Evolutionary conservation across 2,329 filamentous ascomycete species (phyloP).

Genomic region (Penicillium decumbens): DNA sequence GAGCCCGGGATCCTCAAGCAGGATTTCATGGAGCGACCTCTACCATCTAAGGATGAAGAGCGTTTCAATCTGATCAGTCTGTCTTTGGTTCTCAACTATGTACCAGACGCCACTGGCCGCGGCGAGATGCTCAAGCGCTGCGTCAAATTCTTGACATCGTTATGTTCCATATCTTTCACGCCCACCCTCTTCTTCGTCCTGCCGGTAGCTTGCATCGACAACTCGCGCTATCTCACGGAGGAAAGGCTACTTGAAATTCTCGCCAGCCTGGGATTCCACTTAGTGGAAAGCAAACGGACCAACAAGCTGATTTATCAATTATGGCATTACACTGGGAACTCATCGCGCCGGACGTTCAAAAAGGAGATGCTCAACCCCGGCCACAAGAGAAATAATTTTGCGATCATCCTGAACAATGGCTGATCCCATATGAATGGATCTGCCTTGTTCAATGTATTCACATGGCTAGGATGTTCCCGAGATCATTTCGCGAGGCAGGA

Average conservation of each 20-base stretch:
- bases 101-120: conserved; percentile 67
- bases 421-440: conserved; percentile 1
- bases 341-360: conserved; percentile 46
- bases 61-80: conserved; percentile 86
- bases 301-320: conserved; percentile 84
- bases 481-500: conserved; percentile 72
- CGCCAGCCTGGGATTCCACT: conserved; percentile 66
- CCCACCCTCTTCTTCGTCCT: conserved; percentile 78
- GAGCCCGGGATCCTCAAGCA: conserved; percentile 72
- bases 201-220: conserved; percentile 79
- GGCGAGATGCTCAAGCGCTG: conserved; percentile 83
- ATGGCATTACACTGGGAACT: conserved; percentile 56
- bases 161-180: conserved; percentile 27
- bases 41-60: conserved; percentile 58
- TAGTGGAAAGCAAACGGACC: conserved; percentile 65
- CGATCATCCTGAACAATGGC: conserved; percentile 58
- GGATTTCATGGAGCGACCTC: conserved; percentile 85
- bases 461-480: conserved; percentile 39
- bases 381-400: conserved; percentile 80
- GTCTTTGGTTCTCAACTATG: conserved; percentile 90
- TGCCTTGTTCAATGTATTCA: background rate
- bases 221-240: conserved; percentile 85
- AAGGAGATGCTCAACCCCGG: conserved; percentile 78
- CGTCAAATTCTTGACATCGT: conserved; percentile 59
- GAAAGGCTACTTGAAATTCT: conserved; percentile 66